Percentiles rank a stretch among this genome's conserved stretches.
Conservation (phyloP, 257 asterid species). For the Leonotis leonurus region DNA sequence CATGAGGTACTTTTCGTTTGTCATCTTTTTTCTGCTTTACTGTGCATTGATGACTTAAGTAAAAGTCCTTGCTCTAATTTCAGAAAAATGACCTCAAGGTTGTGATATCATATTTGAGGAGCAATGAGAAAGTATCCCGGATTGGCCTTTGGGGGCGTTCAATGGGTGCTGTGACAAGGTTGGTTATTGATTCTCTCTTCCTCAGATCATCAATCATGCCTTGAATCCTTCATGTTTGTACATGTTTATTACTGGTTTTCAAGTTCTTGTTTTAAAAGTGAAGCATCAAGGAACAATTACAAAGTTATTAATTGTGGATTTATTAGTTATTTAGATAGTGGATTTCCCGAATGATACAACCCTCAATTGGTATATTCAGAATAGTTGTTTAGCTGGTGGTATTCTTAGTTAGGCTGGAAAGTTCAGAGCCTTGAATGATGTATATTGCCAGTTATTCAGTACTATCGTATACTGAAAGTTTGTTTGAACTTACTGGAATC, state of each 20-base stretch:
- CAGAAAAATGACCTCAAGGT: constrained; percentile 94
- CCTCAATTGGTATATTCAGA: not conserved
- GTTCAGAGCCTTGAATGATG: not conserved
- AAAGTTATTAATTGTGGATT: not conserved
- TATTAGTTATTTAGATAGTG: not conserved
- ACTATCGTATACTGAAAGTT: not conserved
- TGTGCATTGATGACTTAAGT: not conserved
- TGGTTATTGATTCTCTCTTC: constrained; percentile 21
- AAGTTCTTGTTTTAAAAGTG: constrained; percentile 6
- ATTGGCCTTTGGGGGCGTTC: constrained; percentile 99
- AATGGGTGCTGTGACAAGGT: constrained; percentile 99
- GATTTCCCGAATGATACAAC: not conserved
- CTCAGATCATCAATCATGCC: not conserved
- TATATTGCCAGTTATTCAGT: not conserved
- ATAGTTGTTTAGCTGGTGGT: not conserved
- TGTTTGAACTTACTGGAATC: not conserved
- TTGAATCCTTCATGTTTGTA: not conserved
- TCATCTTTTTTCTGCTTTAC: constrained; percentile 11
- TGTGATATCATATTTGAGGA: constrained; percentile 76
- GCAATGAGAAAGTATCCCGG: constrained; percentile 62
- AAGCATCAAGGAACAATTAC: not conserved
- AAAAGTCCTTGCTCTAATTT: constrained; percentile 15
- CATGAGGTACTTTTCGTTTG: constrained; percentile 64
- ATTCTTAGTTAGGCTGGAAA: not conserved
- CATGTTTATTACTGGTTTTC: not conserved